These are phyloP conservation scores for Calonectria pteridis DNA, from an alignment of 2,329 filamentous ascomycete genomes.

Conservation along the genomic window DNA sequence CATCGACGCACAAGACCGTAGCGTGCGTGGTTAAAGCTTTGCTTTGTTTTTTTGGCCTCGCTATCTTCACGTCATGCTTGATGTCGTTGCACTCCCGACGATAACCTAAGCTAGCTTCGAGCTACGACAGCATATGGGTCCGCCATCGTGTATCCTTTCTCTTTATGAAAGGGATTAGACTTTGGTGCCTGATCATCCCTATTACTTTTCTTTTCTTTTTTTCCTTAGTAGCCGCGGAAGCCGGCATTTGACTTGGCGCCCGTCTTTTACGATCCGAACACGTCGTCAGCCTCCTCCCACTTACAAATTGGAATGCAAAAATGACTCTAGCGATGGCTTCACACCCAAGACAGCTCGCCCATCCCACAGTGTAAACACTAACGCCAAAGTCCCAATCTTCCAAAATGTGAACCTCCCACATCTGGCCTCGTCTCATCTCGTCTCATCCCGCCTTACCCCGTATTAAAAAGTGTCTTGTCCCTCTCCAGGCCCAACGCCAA, in stretches of 20 bases:
- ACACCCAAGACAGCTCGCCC: not conserved
- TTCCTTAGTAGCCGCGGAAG: not conserved
- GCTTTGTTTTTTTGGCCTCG: not conserved
- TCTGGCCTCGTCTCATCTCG: conserved; percentile 10
- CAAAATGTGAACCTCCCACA: conserved; percentile 3
- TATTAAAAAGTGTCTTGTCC: conserved; percentile 2
- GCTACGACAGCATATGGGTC: conserved; percentile 1
- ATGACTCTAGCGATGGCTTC: not conserved
- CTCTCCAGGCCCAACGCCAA: conserved; percentile 12
- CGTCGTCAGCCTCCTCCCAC: not conserved
- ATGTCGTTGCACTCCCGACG: not conserved
- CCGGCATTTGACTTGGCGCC: not conserved
- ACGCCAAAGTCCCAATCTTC: not conserved
- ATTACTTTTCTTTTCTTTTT: not conserved
- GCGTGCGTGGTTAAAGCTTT: not conserved
- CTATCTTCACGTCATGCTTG: not conserved
- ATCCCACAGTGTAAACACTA: not conserved
- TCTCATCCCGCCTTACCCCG: conserved; percentile 2
- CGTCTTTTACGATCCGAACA: not conserved
- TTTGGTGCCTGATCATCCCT: not conserved
- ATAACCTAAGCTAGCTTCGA: not conserved
- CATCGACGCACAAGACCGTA: not conserved
- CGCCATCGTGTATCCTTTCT: not conserved
- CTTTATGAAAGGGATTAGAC: not conserved
- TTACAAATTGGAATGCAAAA: not conserved